A percentile compares a stretch with the other conserved stretches of the same genome.
phyloP scores from a whole-genome alignment of 2,329 filamentous ascomycete genomes.

The Pleurostoma richardsiae region DNA sequence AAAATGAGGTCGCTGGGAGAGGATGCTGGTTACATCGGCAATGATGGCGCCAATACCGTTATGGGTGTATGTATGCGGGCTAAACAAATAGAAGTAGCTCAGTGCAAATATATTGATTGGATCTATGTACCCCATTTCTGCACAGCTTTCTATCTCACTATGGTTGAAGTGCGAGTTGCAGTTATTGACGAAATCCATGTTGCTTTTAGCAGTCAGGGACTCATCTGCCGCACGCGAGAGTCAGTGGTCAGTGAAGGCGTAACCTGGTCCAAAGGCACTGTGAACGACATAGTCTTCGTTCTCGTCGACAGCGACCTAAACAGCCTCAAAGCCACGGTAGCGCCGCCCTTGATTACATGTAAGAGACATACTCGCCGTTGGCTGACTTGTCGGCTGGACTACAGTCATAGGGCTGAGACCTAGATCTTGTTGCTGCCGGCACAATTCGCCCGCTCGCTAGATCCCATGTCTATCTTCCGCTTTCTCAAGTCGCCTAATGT shows the following conservation, averaged over 20 bases:
- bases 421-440: too few species aligned
- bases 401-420: too few species aligned
- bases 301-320: too few species aligned
- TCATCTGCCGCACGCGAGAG: constrained; percentile 26
- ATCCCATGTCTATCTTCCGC: too few species aligned
- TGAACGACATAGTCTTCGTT: too few species aligned
- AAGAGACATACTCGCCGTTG: too few species aligned
- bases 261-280: constrained; percentile 18
- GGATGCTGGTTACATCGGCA: constrained; percentile 20
- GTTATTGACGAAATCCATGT: constrained; percentile 20
- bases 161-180: constrained; percentile 22
- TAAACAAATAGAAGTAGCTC: constrained; percentile 4
- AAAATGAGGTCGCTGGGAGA: constrained; percentile 27
- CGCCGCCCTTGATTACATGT: too few species aligned
- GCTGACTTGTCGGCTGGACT: too few species aligned
- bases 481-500: too few species aligned
- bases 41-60: constrained; percentile 29
- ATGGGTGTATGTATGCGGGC: constrained; percentile 28
- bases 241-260: constrained; percentile 19
- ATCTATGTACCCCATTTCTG: constrained; percentile 23
- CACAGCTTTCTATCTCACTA: constrained; percentile 22
- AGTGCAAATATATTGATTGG: background rate
- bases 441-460: too few species aligned
- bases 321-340: too few species aligned
- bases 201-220: constrained; percentile 20